Conservation (phyloP, 2,329 filamentous ascomycete genomes). For the Claviceps sp. region DNA sequence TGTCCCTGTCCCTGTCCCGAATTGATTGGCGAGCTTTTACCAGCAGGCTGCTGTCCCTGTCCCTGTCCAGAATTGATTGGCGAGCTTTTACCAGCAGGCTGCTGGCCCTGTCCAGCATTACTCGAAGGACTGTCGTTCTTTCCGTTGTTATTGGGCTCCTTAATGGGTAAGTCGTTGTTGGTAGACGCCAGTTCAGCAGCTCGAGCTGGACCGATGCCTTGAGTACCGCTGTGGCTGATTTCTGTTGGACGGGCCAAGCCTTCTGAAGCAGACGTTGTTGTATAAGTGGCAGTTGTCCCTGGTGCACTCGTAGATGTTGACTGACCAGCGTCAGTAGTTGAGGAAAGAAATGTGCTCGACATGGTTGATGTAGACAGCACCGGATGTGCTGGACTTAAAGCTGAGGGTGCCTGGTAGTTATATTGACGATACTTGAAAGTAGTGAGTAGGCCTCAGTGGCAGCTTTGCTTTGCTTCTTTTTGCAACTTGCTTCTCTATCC, state of each 20-base stretch:
- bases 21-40: neutral
- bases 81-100: neutral
- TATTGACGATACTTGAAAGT: too few species aligned
- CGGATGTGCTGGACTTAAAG: too few species aligned
- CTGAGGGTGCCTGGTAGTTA: too few species aligned
- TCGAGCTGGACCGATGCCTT: neutral
- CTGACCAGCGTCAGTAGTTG: neutral
- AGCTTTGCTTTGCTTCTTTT: too few species aligned
- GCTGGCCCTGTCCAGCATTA: neutral
- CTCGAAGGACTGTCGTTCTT: neutral
- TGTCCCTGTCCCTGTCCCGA: neutral
- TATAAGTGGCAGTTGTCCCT: neutral
- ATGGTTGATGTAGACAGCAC: neutral
- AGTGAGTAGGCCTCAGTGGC: too few species aligned
- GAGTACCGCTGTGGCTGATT: neutral
- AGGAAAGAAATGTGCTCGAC: neutral
- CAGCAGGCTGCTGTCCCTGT: neutral
- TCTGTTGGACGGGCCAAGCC: neutral
- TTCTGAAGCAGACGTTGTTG: neutral
- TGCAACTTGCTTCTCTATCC: too few species aligned
- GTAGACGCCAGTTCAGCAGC: neutral
- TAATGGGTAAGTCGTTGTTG: neutral
- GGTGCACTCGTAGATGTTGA: neutral
- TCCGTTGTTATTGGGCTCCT: neutral
- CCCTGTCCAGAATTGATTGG: neutral